Base-by-base conservation (phyloP, 2,329 filamentous ascomycete genomes). In the Aschersonia sp. region DNA sequence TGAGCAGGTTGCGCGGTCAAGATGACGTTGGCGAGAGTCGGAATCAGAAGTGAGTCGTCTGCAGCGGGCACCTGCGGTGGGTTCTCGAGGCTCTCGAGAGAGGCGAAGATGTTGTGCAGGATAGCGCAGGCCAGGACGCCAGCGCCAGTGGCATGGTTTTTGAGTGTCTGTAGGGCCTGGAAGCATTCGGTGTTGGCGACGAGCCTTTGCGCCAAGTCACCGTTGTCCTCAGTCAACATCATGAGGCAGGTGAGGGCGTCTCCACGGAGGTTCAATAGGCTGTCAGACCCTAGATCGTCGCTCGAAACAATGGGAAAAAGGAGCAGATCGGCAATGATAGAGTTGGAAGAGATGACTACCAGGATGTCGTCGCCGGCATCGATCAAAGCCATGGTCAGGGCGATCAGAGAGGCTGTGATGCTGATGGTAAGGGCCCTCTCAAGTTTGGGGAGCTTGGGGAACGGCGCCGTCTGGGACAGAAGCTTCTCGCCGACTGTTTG, bases 301-400 rank as follows among this genome's bases (percentile, higher is more conserved):
- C 71, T 65, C 9, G 67, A 65, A 6, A 69, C 61, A 40, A 76
- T 60, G 31, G 83, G 64, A 12, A 68, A 66, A 57, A 79, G 75
- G 9, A 83, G 64, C 40, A 83, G 72, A 9, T 66, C 68, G 38
- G 72, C 61, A 45, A 81, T 69, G 20, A 64, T 65, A 12, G 67
- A 54, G 51, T 73, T 73, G 51, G 61, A 63, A 12, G 72, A 70
- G 47, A 82, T 69, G 48, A 71, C 70, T 44, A 74, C 67, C 3
- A 78, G 65, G 20, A 82, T 75, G 45, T 83, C 79, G 52, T 81
- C 74, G 29, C 76, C 72, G 5, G 78, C 73, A 56, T 80, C 75
- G 12, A 73, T 72, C 30, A 84, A 61, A 9, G 71, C 72, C 9
- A 68, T 65, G 30, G 80, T 48, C 10, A 84, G 67, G 6, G 67